Evolutionary conservation across 805 yeast species (phyloP), one percentile per base, ranked within the genome.

Genomic region (Ogataea zsoltii): DNA sequence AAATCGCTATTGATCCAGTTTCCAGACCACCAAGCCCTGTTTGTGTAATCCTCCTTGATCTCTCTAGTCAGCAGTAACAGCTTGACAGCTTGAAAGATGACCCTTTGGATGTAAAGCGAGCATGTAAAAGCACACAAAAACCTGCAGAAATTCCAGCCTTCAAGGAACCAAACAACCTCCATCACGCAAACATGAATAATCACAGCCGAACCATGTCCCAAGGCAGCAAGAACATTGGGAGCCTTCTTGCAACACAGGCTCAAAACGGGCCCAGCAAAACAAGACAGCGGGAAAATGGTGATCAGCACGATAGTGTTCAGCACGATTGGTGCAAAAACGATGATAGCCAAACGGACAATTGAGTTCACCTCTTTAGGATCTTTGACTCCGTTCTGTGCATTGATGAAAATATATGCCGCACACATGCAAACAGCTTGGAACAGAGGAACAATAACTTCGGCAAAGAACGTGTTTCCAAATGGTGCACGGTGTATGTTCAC

Each of bases 301-400:
- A 65, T 6, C 34, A 76, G 55, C 1, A 71, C 48, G 0, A 65
- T 33, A 3, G 57, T 41, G 52, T 75, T 74, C 36, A 76, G 48
- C 1, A 71, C 19, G 14, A 82, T 64, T 1, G 91, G 89, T 1
- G 72, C 52, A 29, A 76, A 41, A 0, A 76, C 68, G 3, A 83
- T 64, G 13, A 89, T 66, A 2, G 75, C 59, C 25, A 92, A 63
- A 46, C 97, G 73, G 11, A 85, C 51, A 0, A 86, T 58, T 0
- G 92, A 77, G 61, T 83, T 79, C 7, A 80, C 75, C 2, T 76
- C 71, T 46, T 66, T 51, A n/a, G 77, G 68, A 42, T 66, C 55
- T 38, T 55, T 50, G 0, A 89, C 96, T 25, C 97, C 97, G 28
- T 83, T 88, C 69, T 89, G 97, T 1, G 96, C 75, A 65, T 90